Evolutionary conservation across 345 rosid species (phyloP).

Genomic region (Erucastrum elatum): DNA sequence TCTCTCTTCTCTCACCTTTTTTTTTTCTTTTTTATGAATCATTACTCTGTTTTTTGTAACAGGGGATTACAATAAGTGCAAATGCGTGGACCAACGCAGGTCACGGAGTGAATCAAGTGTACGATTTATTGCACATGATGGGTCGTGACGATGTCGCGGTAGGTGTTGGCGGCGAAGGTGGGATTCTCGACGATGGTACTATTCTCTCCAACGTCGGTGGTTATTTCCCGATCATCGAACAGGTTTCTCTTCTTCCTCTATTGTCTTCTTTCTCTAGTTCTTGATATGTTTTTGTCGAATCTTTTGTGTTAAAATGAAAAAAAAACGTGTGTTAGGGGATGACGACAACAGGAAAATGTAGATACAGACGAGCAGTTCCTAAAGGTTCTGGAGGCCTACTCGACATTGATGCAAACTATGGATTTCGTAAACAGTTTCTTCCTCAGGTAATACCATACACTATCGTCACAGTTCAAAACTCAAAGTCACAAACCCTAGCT

Average conservation of each 20-base stretch:
- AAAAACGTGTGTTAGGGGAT: conserved; percentile 47
- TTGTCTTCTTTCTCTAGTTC: neutral
- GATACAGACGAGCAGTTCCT: conserved; percentile 88
- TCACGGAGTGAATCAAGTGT: conserved; percentile 79
- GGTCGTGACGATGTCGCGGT: conserved; percentile 73
- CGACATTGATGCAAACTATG: conserved; percentile 65
- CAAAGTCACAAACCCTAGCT: neutral
- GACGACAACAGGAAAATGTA: conserved; percentile 69
- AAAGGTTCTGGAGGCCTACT: conserved; percentile 69
- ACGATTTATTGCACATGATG: conserved; percentile 96
- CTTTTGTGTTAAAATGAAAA: neutral
- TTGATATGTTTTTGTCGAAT: neutral
- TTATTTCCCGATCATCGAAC: conserved; percentile 87
- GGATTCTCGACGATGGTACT: conserved; percentile 64
- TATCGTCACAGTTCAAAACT: neutral
- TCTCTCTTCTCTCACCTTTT: neutral
- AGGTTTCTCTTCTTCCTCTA: conserved; percentile 41
- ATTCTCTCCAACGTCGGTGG: conserved; percentile 81
- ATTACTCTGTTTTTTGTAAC: conserved; percentile 29
- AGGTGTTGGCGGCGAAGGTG: conserved; percentile 95
- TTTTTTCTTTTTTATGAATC: neutral
- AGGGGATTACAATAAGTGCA: conserved; percentile 72
- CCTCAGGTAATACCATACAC: conserved; percentile 55
- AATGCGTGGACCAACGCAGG: conserved; percentile 92
- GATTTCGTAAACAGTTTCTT: conserved; percentile 73